phyloP scores from a whole-genome alignment of 208 protist species.

The Wallacemonas collosoma region DNA sequence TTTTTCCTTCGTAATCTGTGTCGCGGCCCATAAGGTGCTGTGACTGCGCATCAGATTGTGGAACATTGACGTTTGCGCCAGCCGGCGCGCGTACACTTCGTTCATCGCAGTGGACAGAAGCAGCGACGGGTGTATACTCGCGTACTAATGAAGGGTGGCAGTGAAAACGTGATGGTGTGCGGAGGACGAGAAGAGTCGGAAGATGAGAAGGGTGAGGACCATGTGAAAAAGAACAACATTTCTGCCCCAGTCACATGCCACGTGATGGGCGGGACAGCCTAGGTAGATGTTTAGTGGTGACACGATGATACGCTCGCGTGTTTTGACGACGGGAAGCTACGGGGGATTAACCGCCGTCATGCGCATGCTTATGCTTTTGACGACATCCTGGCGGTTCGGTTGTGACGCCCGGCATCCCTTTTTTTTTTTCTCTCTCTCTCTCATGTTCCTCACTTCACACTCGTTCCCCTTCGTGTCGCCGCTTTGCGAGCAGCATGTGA shows the following conservation, averaged over 20 bases:
- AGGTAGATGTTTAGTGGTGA: no score
- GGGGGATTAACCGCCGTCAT: no score
- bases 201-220: not conserved
- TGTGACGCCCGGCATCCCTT: not conserved
- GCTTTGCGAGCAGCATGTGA: no score
- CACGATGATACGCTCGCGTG: no score
- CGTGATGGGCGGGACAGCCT: no score
- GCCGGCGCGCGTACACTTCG: conserved; percentile 79
- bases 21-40: conserved; percentile 86
- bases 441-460: not conserved
- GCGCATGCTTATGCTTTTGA: no score
- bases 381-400: no score
- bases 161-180: not conserved
- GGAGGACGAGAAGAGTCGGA: not conserved
- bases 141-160: not conserved
- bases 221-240: not conserved
- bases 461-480: no score
- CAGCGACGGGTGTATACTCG: no score
- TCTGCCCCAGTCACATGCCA: no score
- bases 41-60: conserved; percentile 88
- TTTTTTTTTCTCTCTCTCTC: not conserved
- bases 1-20: conserved; percentile 84
- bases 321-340: no score
- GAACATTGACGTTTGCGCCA: conserved; percentile 86
- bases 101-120: conserved; percentile 52